A percentile compares a stretch with the other conserved stretches of the same genome.
phyloP scores from a whole-genome alignment of 306 rosid genomes.

The Pyrus pyrifolia region DNA sequence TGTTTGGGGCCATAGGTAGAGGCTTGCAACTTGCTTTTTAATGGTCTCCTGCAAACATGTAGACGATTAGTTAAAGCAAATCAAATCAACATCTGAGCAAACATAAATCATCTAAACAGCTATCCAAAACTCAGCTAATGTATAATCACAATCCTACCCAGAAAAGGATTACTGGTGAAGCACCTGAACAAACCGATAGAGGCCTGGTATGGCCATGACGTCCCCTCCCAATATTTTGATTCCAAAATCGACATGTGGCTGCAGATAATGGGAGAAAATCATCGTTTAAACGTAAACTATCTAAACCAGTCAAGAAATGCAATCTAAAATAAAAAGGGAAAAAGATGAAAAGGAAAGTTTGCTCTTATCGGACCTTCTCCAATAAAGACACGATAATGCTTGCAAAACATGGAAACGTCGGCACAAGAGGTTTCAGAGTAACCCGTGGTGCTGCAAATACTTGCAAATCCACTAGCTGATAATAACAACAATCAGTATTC shows the following conservation, averaged over 20 bases:
- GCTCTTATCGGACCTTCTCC: conserved; percentile 53
- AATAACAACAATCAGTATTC: conserved; percentile 31
- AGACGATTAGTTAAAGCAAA: conserved; percentile 15
- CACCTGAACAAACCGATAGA: conserved; percentile 83
- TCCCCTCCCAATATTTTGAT: conserved; percentile 81
- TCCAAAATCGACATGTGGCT: conserved; percentile 94
- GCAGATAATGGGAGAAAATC: conserved; percentile 16
- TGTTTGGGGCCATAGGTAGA: conserved; percentile 85
- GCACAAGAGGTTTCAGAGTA: conserved; percentile 76
- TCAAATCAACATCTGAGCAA: neutral
- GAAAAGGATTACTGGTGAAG: conserved; percentile 30
- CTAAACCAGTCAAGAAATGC: neutral
- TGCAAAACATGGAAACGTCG: conserved; percentile 89
- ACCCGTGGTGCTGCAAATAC: conserved; percentile 60
- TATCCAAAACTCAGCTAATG: conserved; percentile 4
- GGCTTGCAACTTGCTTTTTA: conserved; percentile 64
- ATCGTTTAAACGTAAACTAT: neutral
- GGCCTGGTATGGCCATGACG: conserved; percentile 83
- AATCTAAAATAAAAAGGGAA: neutral
- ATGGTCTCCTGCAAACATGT: conserved; percentile 54
- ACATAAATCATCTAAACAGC: neutral
- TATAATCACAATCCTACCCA: conserved; percentile 3
- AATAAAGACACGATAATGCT: conserved; percentile 64
- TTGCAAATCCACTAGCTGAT: conserved; percentile 81
- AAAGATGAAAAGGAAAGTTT: neutral